Conservation (phyloP, 73 alveolate species). For the Stentor roeselii region DNA sequence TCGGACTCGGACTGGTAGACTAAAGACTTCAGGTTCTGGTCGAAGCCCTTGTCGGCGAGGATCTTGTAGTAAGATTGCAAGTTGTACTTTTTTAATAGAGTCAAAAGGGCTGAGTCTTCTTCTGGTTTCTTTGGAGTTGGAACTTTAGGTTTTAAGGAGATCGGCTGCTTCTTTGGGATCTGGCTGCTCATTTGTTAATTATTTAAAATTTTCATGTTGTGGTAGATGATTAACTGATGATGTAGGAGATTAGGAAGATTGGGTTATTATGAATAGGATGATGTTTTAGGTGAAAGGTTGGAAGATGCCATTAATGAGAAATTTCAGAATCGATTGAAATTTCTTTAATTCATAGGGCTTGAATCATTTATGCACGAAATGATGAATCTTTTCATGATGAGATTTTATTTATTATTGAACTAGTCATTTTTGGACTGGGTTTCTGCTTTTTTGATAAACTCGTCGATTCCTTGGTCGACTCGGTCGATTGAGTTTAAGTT, state of each 20-base stretch:
- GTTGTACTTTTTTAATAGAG: conserved; percentile 27
- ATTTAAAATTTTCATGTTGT: no score
- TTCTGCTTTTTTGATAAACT: no score
- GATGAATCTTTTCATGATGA: no score
- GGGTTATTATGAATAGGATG: background rate
- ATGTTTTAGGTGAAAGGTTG: background rate
- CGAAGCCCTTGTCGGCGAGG: conserved; percentile 41
- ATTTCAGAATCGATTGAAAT: no score
- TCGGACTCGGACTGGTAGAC: conserved; percentile 31
- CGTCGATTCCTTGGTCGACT: no score
- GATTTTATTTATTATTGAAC: no score
- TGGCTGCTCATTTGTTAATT: background rate
- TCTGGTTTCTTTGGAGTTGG: background rate
- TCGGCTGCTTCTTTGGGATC: background rate
- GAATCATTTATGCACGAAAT: no score
- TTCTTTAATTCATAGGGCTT: no score
- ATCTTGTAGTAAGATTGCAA: conserved; percentile 30
- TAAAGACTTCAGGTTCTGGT: conserved; percentile 29
- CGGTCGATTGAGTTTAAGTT: no score
- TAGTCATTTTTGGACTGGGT: no score
- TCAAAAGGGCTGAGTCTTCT: background rate
- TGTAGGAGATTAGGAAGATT: background rate
- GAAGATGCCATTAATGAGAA: background rate
- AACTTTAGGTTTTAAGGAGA: background rate
- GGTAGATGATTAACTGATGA: no score